Conservation (phyloP, 2,329 filamentous ascomycete genomes). For the Hypoxylon sp. region DNA sequence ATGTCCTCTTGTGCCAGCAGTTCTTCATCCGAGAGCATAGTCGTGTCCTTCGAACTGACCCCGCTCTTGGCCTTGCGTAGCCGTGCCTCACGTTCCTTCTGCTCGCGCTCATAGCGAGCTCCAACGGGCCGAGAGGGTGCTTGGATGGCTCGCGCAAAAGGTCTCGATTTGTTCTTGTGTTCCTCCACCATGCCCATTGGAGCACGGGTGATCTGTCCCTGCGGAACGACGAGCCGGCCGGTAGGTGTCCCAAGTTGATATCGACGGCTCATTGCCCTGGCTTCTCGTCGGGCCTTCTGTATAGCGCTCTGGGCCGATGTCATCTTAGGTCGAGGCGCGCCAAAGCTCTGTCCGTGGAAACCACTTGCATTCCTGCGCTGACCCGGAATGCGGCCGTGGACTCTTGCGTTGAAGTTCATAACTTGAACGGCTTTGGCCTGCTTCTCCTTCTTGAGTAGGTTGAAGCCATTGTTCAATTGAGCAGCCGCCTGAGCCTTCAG, state of each 20-base stretch:
- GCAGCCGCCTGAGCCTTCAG: conserved; percentile 71
- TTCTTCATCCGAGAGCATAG: conserved; percentile 54
- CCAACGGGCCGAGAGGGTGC: conserved; percentile 23
- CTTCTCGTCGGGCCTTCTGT: conserved; percentile 70
- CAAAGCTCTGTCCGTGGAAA: conserved; percentile 60
- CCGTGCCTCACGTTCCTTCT: conserved; percentile 58
- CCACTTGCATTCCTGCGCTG: conserved; percentile 48
- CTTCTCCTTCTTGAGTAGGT: conserved; percentile 71
- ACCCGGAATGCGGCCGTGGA: conserved; percentile 61
- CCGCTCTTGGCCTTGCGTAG: conserved; percentile 56
- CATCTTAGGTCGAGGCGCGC: conserved; percentile 67
- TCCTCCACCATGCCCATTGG: conserved; percentile 70
- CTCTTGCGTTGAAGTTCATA: conserved; percentile 62
- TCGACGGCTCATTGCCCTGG: conserved; percentile 66
- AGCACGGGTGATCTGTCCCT: conserved; percentile 63
- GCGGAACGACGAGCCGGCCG: conserved; percentile 53
- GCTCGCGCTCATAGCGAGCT: conserved; percentile 41
- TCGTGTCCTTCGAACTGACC: conserved; percentile 5
- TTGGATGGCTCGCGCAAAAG: conserved; percentile 44
- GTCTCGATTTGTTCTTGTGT: conserved; percentile 61
- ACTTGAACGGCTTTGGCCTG: conserved; percentile 71
- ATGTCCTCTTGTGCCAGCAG: conserved; percentile 47
- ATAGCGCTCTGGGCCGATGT: conserved; percentile 68
- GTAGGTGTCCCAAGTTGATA: conserved; percentile 62
- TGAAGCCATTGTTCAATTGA: conserved; percentile 70